Evolutionary conservation across 164 flowering plant species (phyloP).

Genomic region (Kalanchoe fedtschenkoi): DNA sequence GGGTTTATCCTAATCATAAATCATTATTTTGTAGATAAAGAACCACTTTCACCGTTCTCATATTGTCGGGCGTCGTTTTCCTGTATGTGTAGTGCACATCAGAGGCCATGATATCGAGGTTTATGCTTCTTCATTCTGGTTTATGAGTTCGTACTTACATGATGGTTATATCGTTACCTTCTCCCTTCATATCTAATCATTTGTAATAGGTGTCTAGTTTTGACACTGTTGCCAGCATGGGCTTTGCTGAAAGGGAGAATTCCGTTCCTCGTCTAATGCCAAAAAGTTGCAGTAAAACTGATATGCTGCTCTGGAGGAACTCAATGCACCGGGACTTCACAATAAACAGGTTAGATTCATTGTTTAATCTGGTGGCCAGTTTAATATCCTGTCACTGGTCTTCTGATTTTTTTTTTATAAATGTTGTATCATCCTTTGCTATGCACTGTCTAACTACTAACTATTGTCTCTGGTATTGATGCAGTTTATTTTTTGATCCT

Average conservation of each 20-base stretch:
- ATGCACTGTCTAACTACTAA: not conserved
- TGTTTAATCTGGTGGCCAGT: not conserved
- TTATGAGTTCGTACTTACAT: not conserved
- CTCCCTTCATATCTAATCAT: not conserved
- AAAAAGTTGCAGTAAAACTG: constrained; percentile 27
- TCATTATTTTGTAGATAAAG: not conserved
- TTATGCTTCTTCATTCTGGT: no score
- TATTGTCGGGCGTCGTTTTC: not conserved
- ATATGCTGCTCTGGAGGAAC: constrained; percentile 52
- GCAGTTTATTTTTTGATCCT: constrained; percentile 92
- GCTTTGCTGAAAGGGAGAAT: constrained; percentile 19
- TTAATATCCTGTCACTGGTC: not conserved
- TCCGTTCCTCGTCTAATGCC: constrained; percentile 21
- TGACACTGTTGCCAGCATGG: constrained; percentile 33
- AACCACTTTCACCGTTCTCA: not conserved
- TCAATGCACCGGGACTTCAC: constrained; percentile 76
- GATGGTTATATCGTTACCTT: not conserved
- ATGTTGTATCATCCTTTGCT: not conserved
- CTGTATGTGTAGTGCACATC: not conserved
- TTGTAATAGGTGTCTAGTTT: constrained; percentile 69
- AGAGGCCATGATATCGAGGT: constrained; percentile 3
- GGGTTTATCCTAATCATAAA: no score
- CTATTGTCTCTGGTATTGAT: constrained; percentile 8
- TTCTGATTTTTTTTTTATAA: not conserved
- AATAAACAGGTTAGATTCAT: constrained; percentile 71